phyloP scores from a whole-genome alignment of 169 alveolate species.

The Plasmodium gallinaceum region DNA sequence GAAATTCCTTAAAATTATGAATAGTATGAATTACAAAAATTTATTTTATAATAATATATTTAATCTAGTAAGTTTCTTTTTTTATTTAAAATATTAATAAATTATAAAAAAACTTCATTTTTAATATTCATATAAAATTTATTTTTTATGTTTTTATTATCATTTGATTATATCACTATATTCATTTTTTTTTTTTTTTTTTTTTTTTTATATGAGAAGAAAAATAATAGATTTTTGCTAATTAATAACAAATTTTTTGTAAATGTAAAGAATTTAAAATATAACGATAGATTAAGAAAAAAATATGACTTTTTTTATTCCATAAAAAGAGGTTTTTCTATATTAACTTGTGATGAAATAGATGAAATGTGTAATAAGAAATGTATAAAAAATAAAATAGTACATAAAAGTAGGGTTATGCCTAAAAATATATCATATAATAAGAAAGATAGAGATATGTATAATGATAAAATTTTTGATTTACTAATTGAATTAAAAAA shows the following conservation, averaged over 20 bases:
- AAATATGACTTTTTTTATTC: not conserved
- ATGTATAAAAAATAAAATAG: not conserved
- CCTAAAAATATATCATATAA: too few relatives aligned
- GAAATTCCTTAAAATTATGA: too few relatives aligned
- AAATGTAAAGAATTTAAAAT: not conserved
- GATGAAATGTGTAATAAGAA: not conserved
- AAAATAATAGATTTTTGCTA: not conserved
- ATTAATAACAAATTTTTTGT: not conserved
- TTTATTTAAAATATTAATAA: not conserved
- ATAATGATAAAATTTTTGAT: constrained; percentile 18
- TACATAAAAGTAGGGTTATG: not conserved
- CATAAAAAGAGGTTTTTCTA: not conserved
- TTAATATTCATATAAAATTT: constrained; percentile 6
- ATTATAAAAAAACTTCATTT: not conserved
- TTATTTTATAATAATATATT: constrained; percentile 1
- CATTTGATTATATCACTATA: not conserved
- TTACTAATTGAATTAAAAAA: constrained; percentile 25
- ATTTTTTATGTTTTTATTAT: not conserved
- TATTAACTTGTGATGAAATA: not conserved
- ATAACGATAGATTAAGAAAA: not conserved
- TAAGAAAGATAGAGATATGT: not conserved
- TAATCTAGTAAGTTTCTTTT: constrained; percentile 49
- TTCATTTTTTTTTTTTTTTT: not conserved
- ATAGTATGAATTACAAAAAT: not conserved
- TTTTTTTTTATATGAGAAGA: not conserved